Percentiles rank a stretch among this genome's conserved stretches.
These are phyloP conservation scores for Entophlyctis luteolus DNA, from an alignment of 192 early-diverging fungal species.

Conservation along the genomic window DNA sequence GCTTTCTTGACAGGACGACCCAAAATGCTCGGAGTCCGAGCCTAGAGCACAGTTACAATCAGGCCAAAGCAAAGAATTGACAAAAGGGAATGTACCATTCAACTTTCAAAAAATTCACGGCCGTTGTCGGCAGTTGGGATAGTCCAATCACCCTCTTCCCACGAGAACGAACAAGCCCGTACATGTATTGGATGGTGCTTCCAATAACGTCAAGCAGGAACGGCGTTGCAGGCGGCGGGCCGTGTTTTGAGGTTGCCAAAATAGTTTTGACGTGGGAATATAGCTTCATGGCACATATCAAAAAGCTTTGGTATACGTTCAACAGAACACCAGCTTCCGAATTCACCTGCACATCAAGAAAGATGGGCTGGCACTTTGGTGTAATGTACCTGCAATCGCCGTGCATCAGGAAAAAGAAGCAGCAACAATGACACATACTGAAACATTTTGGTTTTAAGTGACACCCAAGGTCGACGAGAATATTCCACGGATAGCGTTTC, in stretches of 20 bases:
- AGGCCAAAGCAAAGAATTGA: background rate
- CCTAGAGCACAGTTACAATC: background rate
- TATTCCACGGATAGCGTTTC: slow-evolving; percentile 48
- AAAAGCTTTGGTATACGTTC: slow-evolving; percentile 76
- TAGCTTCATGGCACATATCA: slow-evolving; percentile 67
- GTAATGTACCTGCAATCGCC: slow-evolving; percentile 49
- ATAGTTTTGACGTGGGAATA: slow-evolving; percentile 21
- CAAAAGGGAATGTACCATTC: slow-evolving; percentile 10
- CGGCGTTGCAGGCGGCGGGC: background rate
- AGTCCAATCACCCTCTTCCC: background rate
- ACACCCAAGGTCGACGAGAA: slow-evolving; percentile 30
- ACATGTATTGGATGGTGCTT: slow-evolving; percentile 26
- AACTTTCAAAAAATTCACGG: background rate
- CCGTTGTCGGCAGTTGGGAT: background rate
- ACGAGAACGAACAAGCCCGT: slow-evolving; percentile 27
- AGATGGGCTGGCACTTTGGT: slow-evolving; percentile 60
- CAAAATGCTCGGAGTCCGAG: slow-evolving; percentile 19
- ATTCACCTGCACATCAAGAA: slow-evolving; percentile 63
- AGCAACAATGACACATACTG: slow-evolving; percentile 34
- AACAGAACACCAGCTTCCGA: slow-evolving; percentile 56
- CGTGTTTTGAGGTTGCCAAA: background rate
- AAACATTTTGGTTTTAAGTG: slow-evolving; percentile 49
- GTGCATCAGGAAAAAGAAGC: too few species aligned
- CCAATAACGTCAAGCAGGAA: slow-evolving; percentile 36
- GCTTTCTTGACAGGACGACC: slow-evolving; percentile 2